phyloP scores from a whole-genome alignment of 306 rosid species.

The Rosa rugosa region DNA sequence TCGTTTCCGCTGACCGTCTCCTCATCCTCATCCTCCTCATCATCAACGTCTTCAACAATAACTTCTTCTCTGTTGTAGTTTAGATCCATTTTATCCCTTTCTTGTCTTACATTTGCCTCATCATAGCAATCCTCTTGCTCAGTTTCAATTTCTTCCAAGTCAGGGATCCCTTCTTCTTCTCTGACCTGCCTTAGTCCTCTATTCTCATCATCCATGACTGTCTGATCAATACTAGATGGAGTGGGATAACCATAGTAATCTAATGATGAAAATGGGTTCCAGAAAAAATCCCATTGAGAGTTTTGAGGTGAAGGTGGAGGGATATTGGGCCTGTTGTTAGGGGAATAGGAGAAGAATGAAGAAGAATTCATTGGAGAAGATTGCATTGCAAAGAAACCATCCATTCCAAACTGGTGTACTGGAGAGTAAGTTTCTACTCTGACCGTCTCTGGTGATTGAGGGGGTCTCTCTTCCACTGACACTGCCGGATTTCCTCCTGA shows the following conservation, averaged over 20 bases:
- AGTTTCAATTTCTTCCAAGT: constrained; percentile 70
- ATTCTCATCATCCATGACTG: constrained; percentile 56
- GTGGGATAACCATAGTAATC: constrained; percentile 77
- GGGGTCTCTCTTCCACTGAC: constrained; percentile 83
- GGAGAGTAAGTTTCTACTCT: constrained; percentile 70
- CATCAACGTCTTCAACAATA: constrained; percentile 61
- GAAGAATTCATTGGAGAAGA: constrained; percentile 57
- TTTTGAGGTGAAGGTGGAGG: constrained; percentile 76
- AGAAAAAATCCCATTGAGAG: constrained; percentile 90
- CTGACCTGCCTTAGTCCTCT: constrained; percentile 70
- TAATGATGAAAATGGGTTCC: constrained; percentile 88
- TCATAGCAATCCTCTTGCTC: constrained; percentile 48
- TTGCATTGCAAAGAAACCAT: constrained; percentile 61
- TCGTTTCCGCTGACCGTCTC: constrained; percentile 36
- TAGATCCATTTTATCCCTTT: constrained; percentile 35
- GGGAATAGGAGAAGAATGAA: constrained; percentile 60
- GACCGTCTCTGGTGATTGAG: constrained; percentile 63
- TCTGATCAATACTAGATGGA: constrained; percentile 43
- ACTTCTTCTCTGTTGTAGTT: constrained; percentile 55
- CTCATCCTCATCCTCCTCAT: constrained; percentile 46
- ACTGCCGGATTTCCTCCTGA: constrained; percentile 71
- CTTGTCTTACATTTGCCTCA: constrained; percentile 44
- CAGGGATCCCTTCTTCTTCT: constrained; percentile 93
- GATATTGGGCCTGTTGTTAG: constrained; percentile 47
- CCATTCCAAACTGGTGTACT: constrained; percentile 51